Conservation (phyloP, 495 filamentous ascomycete genomes). For the Terfezia claveryi region DNA sequence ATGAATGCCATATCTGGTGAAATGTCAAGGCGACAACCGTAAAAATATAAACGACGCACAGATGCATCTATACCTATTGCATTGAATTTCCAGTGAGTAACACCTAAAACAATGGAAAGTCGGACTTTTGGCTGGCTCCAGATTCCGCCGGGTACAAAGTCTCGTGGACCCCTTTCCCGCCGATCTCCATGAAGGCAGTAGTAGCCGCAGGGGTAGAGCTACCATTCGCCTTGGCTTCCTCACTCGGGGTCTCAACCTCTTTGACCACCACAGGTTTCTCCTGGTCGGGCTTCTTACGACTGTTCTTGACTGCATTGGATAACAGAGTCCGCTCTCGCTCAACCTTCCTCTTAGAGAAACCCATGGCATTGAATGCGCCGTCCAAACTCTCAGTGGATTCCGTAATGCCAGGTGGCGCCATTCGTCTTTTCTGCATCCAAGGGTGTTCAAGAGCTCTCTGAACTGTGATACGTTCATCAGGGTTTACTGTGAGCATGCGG, state of each 20-base stretch:
- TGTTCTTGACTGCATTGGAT: slow-evolving; percentile 47
- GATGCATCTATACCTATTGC: too few relatives aligned
- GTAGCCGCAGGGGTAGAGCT: slow-evolving; percentile 14
- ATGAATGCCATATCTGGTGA: too few relatives aligned
- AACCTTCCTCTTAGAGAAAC: slow-evolving; percentile 63
- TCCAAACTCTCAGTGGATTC: slow-evolving; percentile 92
- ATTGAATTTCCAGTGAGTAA: neutral
- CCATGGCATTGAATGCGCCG: slow-evolving; percentile 54
- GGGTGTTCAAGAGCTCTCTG: slow-evolving; percentile 82
- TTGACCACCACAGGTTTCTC: slow-evolving; percentile 10
- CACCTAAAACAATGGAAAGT: neutral
- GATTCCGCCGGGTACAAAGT: slow-evolving; percentile 7
- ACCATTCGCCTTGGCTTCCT: slow-evolving; percentile 35
- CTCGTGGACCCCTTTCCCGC: slow-evolving; percentile 17
- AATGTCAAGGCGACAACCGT: too few relatives aligned
- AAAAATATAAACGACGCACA: too few relatives aligned
- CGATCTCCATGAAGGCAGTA: slow-evolving; percentile 17
- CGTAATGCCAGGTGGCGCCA: slow-evolving; percentile 25
- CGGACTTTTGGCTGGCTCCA: neutral
- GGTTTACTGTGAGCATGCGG: slow-evolving; percentile 74
- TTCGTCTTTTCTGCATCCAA: slow-evolving; percentile 43
- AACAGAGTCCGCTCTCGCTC: slow-evolving; percentile 67
- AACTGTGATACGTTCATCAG: slow-evolving; percentile 60
- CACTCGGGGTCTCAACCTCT: slow-evolving; percentile 12
- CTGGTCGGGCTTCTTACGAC: slow-evolving; percentile 43